phyloP scores from a whole-genome alignment of 192 early-diverging fungal genomes.

The Gryganskiella cystojenkinii region DNA sequence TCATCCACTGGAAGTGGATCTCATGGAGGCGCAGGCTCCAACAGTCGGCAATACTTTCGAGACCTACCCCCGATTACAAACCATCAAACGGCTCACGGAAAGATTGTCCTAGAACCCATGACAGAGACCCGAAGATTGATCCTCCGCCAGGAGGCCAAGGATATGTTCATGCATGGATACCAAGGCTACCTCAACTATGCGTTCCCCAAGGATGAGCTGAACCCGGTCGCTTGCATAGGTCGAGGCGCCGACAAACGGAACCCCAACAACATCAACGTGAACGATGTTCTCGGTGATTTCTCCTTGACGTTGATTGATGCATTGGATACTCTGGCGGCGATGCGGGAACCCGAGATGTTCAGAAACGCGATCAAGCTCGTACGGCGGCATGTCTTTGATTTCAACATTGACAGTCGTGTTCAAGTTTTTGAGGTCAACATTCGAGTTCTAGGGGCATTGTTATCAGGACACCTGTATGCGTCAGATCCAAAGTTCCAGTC shows the following conservation, averaged over 20 bases:
- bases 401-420: constrained; percentile 87
- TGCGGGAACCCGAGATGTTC: constrained; percentile 28
- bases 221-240: constrained; percentile 85
- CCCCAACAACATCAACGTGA: constrained; percentile 72
- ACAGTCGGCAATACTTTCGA: constrained; percentile 33
- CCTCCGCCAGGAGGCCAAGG: constrained; percentile 56
- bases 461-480: constrained; percentile 91
- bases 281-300: constrained; percentile 97
- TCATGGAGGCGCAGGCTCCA: background rate
- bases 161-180: constrained; percentile 85
- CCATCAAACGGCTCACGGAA: constrained; percentile 12
- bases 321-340: constrained; percentile 85
- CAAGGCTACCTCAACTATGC: constrained; percentile 84
- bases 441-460: constrained; percentile 85
- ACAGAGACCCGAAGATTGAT: constrained; percentile 25
- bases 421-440: constrained; percentile 98
- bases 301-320: constrained; percentile 93
- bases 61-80: constrained; percentile 15
- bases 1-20: background rate
- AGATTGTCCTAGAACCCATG: constrained; percentile 42
- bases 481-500: constrained; percentile 70
- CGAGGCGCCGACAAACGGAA: constrained; percentile 74
- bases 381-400: constrained; percentile 75
- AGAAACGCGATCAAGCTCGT: constrained; percentile 60
- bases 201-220: constrained; percentile 93